Evolutionary conservation across 768 basidiomycete genomes (phyloP), one percentile per base, ranked within the genome.

Genomic region (Rhodotorula toruloides): DNA sequence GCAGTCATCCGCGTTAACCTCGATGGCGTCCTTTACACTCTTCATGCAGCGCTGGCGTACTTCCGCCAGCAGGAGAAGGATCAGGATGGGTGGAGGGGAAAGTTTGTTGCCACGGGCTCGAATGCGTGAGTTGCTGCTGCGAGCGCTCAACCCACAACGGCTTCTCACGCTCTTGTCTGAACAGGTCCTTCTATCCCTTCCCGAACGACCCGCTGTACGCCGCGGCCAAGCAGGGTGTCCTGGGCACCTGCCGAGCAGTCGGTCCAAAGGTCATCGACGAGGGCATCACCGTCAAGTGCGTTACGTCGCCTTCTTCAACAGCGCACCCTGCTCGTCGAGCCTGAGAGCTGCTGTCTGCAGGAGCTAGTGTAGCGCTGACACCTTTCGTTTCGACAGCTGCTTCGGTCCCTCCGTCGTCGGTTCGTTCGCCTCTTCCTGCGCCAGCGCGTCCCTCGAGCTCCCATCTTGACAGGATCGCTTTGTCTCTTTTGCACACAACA

Each of bases 211-310:
- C 56, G 25, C 58, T 68, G 21, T 70, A 70, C 48, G 64, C 34
- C 1, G 57, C 56, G 0, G 50, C 63, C 1, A 70, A 70, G 48
- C 56, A 65, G 12, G 68, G 59, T 17, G 61, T 70, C 3, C 47
- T 65, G 25, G 68, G 68, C 6, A 21, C 52, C 13, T 46, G 60
- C 22, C 56, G 55, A 13, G 60, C 68, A 0, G 42, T 62, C 16
- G 68, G 68, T 3, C 63, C 64, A 16, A 64, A 61, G 29, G 56
- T 70, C 40, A 47, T 70, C 9, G 46, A 58, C 27, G 68, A 70
- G 40, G 64, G 64, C 22, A 70, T 70, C 53, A 70, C 68, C 5
- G 61, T 65, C 63, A 70, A 70, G 63, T 70, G 54, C 57, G 64
- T 25, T n/a, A n/a, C n/a, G n/a, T n/a, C n/a, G n/a, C n/a, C n/a